phyloP scores from a whole-genome alignment of 75 land plant species.

The Pinus taeda region DNA sequence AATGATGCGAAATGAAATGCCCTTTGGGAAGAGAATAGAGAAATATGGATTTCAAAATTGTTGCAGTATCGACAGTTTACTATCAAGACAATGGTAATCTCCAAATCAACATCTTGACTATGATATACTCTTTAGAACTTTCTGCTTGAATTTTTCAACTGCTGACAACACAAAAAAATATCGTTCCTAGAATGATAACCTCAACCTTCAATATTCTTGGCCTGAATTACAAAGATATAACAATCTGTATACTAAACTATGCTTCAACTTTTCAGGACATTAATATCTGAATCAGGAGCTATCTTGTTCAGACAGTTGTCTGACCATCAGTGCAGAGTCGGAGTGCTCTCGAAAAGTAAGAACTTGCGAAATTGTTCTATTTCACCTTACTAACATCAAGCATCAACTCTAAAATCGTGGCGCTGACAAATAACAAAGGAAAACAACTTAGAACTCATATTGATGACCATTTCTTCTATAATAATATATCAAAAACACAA shows the following conservation, averaged over 20 bases:
- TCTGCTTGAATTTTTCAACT: not conserved
- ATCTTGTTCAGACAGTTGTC: not conserved
- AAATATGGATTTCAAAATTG: not conserved
- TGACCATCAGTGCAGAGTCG: not conserved
- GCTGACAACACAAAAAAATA: not conserved
- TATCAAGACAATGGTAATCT: not conserved
- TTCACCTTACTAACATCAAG: not conserved
- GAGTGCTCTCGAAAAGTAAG: not conserved
- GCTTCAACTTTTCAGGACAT: not conserved
- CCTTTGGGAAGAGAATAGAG: not conserved
- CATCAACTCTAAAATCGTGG: conserved; percentile 3
- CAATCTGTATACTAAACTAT: not conserved
- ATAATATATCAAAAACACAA: not conserved
- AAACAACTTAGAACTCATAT: not conserved
- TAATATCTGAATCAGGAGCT: not conserved
- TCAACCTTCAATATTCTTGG: not conserved
- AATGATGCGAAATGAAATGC: not conserved
- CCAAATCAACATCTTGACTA: not conserved
- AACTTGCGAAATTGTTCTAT: not conserved
- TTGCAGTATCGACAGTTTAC: not conserved
- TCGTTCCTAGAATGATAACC: not conserved
- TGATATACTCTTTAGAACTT: not conserved
- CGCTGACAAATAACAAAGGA: conserved; percentile 2
- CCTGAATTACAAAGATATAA: not conserved
- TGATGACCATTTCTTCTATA: too few relatives aligned